These are phyloP conservation scores for Forsythia viridissima DNA, from an alignment of 257 asterid species.

Conservation along the genomic window DNA sequence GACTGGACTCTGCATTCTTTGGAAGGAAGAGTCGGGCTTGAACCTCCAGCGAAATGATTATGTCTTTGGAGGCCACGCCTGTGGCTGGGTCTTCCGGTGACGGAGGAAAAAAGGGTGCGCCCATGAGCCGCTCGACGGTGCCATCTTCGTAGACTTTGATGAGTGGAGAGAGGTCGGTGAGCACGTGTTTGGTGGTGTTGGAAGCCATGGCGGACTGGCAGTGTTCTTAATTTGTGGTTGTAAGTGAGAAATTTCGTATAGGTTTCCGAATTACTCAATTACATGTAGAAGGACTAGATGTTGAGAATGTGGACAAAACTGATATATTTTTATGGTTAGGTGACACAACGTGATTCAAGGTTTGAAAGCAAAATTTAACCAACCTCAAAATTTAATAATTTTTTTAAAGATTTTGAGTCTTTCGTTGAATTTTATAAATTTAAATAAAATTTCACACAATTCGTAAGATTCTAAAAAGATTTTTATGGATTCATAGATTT, in stretches of 20 bases:
- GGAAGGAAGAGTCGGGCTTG: conserved; percentile 50
- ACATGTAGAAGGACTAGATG: too few species aligned
- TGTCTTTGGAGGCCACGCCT: conserved; percentile 42
- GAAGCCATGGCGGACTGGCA: background rate
- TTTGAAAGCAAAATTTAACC: too few species aligned
- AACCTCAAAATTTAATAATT: too few species aligned
- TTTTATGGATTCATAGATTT: too few species aligned
- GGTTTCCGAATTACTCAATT: too few species aligned
- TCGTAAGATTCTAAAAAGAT: too few species aligned
- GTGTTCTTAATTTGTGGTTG: background rate
- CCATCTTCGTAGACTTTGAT: conserved; percentile 32
- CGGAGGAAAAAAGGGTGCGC: conserved; percentile 22
- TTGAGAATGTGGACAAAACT: too few species aligned
- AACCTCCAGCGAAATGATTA: conserved; percentile 21
- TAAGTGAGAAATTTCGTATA: background rate
- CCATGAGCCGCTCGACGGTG: conserved; percentile 14
- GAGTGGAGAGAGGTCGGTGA: conserved; percentile 24
- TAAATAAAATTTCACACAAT: too few species aligned
- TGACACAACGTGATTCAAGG: too few species aligned
- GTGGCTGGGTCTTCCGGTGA: conserved; percentile 35
- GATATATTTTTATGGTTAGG: too few species aligned
- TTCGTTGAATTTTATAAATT: too few species aligned
- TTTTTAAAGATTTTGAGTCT: too few species aligned
- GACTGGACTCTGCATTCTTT: background rate
- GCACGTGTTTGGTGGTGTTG: background rate